These are phyloP conservation scores for Xylariaceae sp. DNA, from an alignment of 2,329 filamentous ascomycete species.

Conservation along the genomic window DNA sequence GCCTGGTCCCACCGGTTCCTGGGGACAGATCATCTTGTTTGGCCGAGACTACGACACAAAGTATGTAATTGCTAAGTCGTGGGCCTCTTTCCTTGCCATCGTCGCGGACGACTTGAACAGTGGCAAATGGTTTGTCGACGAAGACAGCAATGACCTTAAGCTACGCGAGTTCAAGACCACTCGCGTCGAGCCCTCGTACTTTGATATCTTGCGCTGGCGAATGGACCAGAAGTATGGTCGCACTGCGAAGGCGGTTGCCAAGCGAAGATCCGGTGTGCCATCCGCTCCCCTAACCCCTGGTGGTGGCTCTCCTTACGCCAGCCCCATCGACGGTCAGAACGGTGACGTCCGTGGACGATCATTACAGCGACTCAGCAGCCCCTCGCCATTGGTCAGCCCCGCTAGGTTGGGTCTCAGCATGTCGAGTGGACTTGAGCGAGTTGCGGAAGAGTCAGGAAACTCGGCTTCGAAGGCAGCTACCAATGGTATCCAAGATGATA, in stretches of 20 bases:
- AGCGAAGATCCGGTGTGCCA: slow-evolving; percentile 49
- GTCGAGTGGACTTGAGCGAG: slow-evolving; percentile 66
- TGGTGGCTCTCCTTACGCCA: slow-evolving; percentile 56
- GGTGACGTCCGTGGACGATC: slow-evolving; percentile 63
- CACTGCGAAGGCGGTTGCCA: slow-evolving; percentile 39
- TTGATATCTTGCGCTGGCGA: slow-evolving; percentile 93
- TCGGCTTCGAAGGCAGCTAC: slow-evolving; percentile 23
- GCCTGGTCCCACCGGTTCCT: slow-evolving; percentile 81
- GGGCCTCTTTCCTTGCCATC: slow-evolving; percentile 78
- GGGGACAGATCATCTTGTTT: slow-evolving; percentile 96
- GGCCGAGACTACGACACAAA: slow-evolving; percentile 98
- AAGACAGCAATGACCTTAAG: slow-evolving; percentile 87
- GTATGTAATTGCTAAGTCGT: slow-evolving; percentile 90
- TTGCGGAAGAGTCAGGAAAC: slow-evolving; percentile 60
- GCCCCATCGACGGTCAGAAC: slow-evolving; percentile 49
- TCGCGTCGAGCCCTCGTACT: slow-evolving; percentile 85
- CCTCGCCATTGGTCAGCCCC: slow-evolving; percentile 59
- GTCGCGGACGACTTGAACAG: slow-evolving; percentile 88
- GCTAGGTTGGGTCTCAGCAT: slow-evolving; percentile 62
- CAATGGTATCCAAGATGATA: slow-evolving; percentile 41
- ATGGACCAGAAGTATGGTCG: slow-evolving; percentile 92
- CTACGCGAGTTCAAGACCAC: slow-evolving; percentile 84
- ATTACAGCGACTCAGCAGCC: slow-evolving; percentile 62
- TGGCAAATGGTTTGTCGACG: slow-evolving; percentile 86
- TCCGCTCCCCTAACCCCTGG: slow-evolving; percentile 41